A percentile compares a stretch with the other conserved stretches of the same genome.
These are phyloP conservation scores for Moricandia moricandioides DNA, from an alignment of 345 rosid species.

Conservation along the genomic window DNA sequence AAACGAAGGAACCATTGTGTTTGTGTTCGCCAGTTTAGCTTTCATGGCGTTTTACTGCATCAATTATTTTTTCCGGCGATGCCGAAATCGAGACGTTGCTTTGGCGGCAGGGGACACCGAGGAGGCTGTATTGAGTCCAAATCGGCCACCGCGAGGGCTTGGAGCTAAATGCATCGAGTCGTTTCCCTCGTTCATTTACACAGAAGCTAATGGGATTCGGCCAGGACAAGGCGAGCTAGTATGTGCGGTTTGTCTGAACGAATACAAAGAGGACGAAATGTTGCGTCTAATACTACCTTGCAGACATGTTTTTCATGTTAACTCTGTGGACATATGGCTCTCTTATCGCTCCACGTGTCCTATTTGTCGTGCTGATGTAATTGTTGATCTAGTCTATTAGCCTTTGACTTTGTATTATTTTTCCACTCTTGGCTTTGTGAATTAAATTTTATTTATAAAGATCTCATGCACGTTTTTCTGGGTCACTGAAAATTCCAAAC, in stretches of 20 bases:
- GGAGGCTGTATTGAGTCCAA: conserved; percentile 32
- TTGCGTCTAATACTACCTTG: conserved; percentile 72
- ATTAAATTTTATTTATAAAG: background rate
- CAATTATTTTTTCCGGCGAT: conserved; percentile 20
- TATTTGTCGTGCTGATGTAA: conserved; percentile 64
- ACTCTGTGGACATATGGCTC: conserved; percentile 73
- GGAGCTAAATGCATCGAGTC: conserved; percentile 47
- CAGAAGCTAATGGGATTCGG: conserved; percentile 54
- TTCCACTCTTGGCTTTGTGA: background rate
- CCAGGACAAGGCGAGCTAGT: conserved; percentile 44
- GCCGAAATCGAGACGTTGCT: background rate
- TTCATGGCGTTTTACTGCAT: conserved; percentile 21
- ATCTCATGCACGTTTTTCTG: too few relatives aligned
- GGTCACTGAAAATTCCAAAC: too few relatives aligned
- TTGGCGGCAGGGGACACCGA: background rate
- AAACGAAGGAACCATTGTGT: conserved; percentile 23
- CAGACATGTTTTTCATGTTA: conserved; percentile 69
- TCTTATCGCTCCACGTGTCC: conserved; percentile 63
- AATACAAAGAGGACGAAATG: conserved; percentile 55
- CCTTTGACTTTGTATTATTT: conserved; percentile 2
- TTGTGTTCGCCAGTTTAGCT: conserved; percentile 5
- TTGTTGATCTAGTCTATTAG: conserved; percentile 3
- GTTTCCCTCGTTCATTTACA: conserved; percentile 62
- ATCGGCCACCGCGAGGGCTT: conserved; percentile 43
- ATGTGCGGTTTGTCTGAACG: conserved; percentile 69